Evolutionary conservation across 2,329 filamentous ascomycete genomes (phyloP).

Genomic region (Keithomyces neogunnii): DNA sequence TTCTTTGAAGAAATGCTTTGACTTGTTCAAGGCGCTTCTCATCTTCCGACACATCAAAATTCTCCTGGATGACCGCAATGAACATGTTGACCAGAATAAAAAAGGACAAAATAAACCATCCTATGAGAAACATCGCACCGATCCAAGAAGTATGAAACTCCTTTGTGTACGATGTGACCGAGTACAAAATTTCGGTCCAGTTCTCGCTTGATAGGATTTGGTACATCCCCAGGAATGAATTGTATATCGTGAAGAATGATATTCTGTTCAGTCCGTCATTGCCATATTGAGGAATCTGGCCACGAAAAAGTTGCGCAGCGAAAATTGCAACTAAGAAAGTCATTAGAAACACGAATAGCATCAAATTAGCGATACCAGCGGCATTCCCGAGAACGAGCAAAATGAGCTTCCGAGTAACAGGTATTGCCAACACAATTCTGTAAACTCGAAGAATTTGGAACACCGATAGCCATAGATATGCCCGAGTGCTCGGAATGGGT

Average conservation of each 20-base stretch:
- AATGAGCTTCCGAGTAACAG: conserved; percentile 81
- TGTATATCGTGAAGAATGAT: conserved; percentile 86
- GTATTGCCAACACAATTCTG: conserved; percentile 80
- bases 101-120: conserved; percentile 93
- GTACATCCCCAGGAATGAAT: conserved; percentile 96
- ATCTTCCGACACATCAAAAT: conserved; percentile 97
- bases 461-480: conserved; percentile 81
- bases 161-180: conserved; percentile 62
- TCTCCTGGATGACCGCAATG: conserved; percentile 99
- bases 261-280: conserved; percentile 57
- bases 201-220: conserved; percentile 93
- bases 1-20: conserved; percentile 85
- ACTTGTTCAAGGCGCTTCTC: conserved; percentile 96
- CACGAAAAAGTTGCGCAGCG: conserved; percentile 85
- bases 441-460: conserved; percentile 94
- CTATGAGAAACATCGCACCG: conserved; percentile 78
- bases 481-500: conserved; percentile 61
- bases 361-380: conserved; percentile 84
- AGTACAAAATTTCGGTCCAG: conserved; percentile 86
- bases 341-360: conserved; percentile 92
- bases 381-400: conserved; percentile 83
- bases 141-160: conserved; percentile 76
- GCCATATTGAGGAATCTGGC: conserved; percentile 61
- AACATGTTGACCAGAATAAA: conserved; percentile 99
- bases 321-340: conserved; percentile 93